Conservation (phyloP, 257 asterid genomes). For the Plantago ovata region DNA sequence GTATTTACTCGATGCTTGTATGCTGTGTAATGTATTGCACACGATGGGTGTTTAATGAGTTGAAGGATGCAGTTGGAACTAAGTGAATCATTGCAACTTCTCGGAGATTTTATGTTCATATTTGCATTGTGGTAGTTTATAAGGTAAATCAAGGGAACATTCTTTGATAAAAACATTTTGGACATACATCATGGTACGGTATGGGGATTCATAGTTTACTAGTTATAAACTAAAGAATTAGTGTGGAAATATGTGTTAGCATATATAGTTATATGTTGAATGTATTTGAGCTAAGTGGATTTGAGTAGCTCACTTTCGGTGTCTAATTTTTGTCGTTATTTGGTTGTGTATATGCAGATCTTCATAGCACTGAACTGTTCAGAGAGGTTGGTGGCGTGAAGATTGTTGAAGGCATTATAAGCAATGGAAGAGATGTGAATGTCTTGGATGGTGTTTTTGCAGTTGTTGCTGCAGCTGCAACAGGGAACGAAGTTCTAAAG, state of each 20-base stretch:
- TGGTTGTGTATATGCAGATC: conserved; percentile 51
- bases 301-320: neutral
- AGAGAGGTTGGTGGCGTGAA: conserved; percentile 64
- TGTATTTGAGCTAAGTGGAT: neutral
- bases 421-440: conserved; percentile 40
- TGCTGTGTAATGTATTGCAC: no score
- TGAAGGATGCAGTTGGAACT: no score
- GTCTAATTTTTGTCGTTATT: conserved; percentile 1
- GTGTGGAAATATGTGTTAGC: no score
- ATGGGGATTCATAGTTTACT: neutral
- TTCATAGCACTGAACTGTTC: conserved; percentile 69
- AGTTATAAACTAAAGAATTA: neutral
- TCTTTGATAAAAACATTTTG: conserved; percentile 1
- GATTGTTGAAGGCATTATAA: conserved; percentile 48
- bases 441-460: conserved; percentile 67
- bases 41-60: no score
- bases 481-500: conserved; percentile 88
- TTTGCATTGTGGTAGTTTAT: conserved; percentile 7
- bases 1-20: no score
- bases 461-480: conserved; percentile 83
- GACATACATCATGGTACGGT: neutral
- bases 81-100: no score
- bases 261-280: neutral
- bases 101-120: conserved; percentile 7
- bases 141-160: neutral